A percentile compares a stretch with the other conserved stretches of the same genome.
These are phyloP conservation scores for Xerocomellus chrysenteron DNA, from an alignment of 768 basidiomycete genomes.

Conservation along the genomic window DNA sequence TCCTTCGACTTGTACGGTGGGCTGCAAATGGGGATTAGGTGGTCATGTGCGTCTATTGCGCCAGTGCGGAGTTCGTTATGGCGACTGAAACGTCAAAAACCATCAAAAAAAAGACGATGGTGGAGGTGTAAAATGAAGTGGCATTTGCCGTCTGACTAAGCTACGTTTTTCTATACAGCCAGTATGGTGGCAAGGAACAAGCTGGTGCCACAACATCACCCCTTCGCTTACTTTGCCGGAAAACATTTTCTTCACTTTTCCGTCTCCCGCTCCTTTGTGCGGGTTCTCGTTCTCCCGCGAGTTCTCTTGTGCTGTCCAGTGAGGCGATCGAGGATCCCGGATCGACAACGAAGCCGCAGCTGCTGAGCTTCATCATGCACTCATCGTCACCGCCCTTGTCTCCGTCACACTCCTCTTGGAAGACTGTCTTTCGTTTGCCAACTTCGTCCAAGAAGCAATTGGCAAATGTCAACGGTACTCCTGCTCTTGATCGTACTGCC, in stretches of 20 bases:
- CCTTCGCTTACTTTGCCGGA: slow-evolving; percentile 18
- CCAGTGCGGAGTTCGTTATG: not conserved
- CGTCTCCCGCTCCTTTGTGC: slow-evolving; percentile 1
- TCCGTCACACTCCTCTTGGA: slow-evolving; percentile 50
- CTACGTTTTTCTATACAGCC: slow-evolving; percentile 8
- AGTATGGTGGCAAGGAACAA: slow-evolving; percentile 14
- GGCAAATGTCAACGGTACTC: slow-evolving; percentile 35
- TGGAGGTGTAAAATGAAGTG: slow-evolving; percentile 14
- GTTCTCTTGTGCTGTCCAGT: not conserved
- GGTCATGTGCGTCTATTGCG: not conserved
- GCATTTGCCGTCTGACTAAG: slow-evolving; percentile 34
- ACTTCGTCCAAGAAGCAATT: slow-evolving; percentile 62
- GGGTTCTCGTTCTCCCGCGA: slow-evolving; percentile 14
- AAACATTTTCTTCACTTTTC: slow-evolving; percentile 17
- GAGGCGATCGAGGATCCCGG: slow-evolving; percentile 23
- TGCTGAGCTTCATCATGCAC: slow-evolving; percentile 21
- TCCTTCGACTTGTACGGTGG: no score
- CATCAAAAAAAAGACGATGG: not conserved
- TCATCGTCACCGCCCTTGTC: slow-evolving; percentile 22
- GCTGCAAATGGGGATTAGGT: not conserved
- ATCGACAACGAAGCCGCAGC: slow-evolving; percentile 23
- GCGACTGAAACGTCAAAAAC: not conserved
- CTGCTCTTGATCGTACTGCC: slow-evolving; percentile 48
- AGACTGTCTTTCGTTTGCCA: slow-evolving; percentile 69
- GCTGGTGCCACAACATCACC: slow-evolving; percentile 4